A percentile compares a stretch with the other conserved stretches of the same genome.
Conservation (phyloP, 495 filamentous ascomycete genomes). For the Trichoderma parareesei region DNA sequence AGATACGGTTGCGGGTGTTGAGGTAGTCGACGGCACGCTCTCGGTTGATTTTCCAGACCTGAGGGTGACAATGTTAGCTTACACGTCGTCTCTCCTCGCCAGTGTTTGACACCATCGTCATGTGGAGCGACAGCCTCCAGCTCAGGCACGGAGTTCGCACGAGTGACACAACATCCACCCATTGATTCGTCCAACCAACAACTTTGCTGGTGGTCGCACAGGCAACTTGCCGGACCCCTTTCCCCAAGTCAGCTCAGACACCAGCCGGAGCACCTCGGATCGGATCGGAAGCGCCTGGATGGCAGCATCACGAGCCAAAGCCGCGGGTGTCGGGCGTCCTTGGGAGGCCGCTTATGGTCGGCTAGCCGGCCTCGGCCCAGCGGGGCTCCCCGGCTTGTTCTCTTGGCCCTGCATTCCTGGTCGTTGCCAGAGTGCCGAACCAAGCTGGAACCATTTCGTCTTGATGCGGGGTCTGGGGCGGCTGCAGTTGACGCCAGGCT, state of each 20-base stretch:
- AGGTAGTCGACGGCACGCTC: slow-evolving; percentile 98
- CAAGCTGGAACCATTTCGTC: background rate
- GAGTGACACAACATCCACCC: too few species aligned
- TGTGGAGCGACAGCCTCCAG: too few species aligned
- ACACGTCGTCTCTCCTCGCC: background rate
- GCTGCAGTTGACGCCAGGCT: background rate
- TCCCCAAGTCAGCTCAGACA: background rate
- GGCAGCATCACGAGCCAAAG: background rate
- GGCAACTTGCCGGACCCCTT: background rate
- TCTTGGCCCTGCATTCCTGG: background rate
- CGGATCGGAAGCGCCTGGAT: background rate
- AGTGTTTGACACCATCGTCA: background rate
- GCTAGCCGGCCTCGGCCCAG: background rate
- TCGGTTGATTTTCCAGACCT: slow-evolving; percentile 99
- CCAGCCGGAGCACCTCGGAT: slow-evolving; percentile 1
- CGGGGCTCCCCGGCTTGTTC: background rate
- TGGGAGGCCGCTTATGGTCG: slow-evolving; percentile 5
- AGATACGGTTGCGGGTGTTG: slow-evolving; percentile 97
- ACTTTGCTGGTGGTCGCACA: background rate
- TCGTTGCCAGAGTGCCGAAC: background rate
- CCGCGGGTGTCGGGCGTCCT: background rate
- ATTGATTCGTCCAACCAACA: background rate
- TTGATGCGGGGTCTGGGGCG: background rate
- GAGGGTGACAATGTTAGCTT: background rate
- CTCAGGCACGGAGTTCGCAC: too few species aligned